These are phyloP conservation scores for Hamamelis virginiana DNA, from an alignment of 164 flowering plant genomes.

Conservation along the genomic window DNA sequence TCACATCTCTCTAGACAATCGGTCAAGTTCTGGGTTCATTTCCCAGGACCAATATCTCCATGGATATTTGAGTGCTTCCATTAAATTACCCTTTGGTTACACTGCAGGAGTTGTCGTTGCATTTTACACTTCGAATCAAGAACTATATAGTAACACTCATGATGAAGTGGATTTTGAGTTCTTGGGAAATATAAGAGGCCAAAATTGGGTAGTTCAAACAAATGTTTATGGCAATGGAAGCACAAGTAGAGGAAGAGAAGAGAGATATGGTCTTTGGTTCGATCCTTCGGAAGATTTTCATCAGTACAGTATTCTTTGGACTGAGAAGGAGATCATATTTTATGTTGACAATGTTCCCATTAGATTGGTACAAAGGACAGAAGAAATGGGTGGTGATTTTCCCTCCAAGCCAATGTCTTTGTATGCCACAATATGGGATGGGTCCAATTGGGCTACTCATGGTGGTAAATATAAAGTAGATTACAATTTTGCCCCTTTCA, in stretches of 20 bases:
- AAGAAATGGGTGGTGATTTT: constrained; percentile 73
- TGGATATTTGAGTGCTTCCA: constrained; percentile 90
- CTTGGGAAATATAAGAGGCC: constrained; percentile 82
- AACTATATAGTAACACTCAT: constrained; percentile 69
- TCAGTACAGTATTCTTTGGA: constrained; percentile 87
- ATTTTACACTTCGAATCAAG: constrained; percentile 90
- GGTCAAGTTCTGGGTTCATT: constrained; percentile 89
- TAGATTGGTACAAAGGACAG: constrained; percentile 58
- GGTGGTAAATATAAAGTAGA: constrained; percentile 82
- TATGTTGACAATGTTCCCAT: constrained; percentile 77
- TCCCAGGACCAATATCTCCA: constrained; percentile 80
- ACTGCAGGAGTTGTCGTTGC: constrained; percentile 96
- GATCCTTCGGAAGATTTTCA: constrained; percentile 92
- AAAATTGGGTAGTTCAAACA: constrained; percentile 85
- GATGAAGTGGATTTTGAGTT: constrained; percentile 90
- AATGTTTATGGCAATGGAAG: constrained; percentile 92
- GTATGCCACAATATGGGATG: constrained; percentile 95
- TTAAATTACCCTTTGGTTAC: constrained; percentile 86
- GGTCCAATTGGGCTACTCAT: constrained; percentile 84
- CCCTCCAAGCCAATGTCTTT: constrained; percentile 92
- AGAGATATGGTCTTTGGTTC: constrained; percentile 85
- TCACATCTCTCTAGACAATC: constrained; percentile 61
- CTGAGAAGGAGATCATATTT: constrained; percentile 68
- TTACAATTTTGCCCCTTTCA: constrained; percentile 81
- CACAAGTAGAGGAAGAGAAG: constrained; percentile 85